Percentiles rank a stretch among this genome's conserved stretches.
phyloP scores from a whole-genome alignment of 177 flowering plant species.

The Vitis hybrid region DNA sequence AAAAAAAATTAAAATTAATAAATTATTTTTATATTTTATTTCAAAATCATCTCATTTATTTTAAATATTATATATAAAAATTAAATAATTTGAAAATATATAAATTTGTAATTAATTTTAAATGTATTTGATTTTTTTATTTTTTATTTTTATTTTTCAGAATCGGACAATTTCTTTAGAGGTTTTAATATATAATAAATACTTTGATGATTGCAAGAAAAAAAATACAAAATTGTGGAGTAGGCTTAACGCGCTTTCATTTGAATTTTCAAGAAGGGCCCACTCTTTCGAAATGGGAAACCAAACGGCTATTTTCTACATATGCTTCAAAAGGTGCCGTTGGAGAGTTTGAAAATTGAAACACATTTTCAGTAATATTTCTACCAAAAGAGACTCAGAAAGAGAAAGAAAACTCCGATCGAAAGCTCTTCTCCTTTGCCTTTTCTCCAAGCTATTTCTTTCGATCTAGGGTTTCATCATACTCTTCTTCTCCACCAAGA shows the following conservation, averaged over 20 bases:
- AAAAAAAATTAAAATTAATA: too few relatives aligned
- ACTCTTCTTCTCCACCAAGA: background rate
- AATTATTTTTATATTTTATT: too few relatives aligned
- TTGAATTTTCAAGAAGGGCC: background rate
- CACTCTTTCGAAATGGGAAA: background rate
- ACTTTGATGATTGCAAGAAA: too few relatives aligned
- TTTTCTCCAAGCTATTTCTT: background rate
- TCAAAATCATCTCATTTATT: too few relatives aligned
- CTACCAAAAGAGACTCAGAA: background rate
- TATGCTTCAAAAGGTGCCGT: background rate
- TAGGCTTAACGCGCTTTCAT: background rate
- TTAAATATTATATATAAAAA: too few relatives aligned
- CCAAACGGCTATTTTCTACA: slow-evolving; percentile 6
- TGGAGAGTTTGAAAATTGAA: background rate
- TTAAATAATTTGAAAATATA: too few relatives aligned
- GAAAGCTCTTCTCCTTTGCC: slow-evolving; percentile 1
- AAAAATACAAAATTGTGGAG: too few relatives aligned
- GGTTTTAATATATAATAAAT: too few relatives aligned
- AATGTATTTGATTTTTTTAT: too few relatives aligned
- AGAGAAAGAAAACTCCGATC: background rate
- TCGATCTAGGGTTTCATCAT: background rate
- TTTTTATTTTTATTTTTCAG: too few relatives aligned
- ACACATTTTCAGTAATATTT: background rate
- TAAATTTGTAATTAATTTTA: too few relatives aligned
- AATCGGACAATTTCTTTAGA: too few relatives aligned